Percentiles rank a stretch among this genome's conserved stretches.
Conservation (phyloP, 2,329 filamentous ascomycete species). For the Alternaria sp. region DNA sequence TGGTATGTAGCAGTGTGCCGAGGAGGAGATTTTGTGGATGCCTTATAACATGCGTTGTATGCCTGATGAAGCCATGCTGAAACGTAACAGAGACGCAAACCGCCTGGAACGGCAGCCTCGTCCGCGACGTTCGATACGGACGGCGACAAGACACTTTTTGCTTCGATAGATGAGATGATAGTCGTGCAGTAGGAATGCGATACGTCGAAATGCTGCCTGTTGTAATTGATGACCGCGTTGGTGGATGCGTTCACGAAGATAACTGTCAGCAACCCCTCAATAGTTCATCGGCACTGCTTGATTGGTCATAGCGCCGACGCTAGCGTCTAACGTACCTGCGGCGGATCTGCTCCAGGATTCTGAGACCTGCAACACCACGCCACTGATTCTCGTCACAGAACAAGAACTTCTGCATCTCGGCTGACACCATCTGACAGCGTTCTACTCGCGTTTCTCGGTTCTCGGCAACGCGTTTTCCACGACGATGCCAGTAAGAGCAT, state of each 20-base stretch:
- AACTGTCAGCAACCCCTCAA: neutral
- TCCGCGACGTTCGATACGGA: neutral
- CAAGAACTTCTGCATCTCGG: constrained; percentile 7
- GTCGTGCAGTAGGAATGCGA: neutral
- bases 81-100: constrained; percentile 26
- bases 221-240: neutral
- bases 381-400: constrained; percentile 13
- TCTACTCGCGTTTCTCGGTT: constrained; percentile 11
- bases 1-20: constrained; percentile 1
- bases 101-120: constrained; percentile 20
- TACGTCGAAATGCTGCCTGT: neutral
- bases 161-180: fast-evolving
- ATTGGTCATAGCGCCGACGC: constrained; percentile 11
- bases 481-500: constrained; percentile 21
- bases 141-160: neutral
- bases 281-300: constrained; percentile 17
- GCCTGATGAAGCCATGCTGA: constrained; percentile 25
- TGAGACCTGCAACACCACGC: constrained; percentile 26
- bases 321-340: constrained; percentile 26
- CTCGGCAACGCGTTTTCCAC: constrained; percentile 16
- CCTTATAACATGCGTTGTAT: constrained; percentile 8
- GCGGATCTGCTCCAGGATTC: constrained; percentile 25
- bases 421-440: constrained; percentile 5
- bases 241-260: neutral
- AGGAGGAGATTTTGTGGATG: constrained; percentile 4